Conservation (phyloP, 352 stramenopile species). For the Phytopythium mirpurense region DNA sequence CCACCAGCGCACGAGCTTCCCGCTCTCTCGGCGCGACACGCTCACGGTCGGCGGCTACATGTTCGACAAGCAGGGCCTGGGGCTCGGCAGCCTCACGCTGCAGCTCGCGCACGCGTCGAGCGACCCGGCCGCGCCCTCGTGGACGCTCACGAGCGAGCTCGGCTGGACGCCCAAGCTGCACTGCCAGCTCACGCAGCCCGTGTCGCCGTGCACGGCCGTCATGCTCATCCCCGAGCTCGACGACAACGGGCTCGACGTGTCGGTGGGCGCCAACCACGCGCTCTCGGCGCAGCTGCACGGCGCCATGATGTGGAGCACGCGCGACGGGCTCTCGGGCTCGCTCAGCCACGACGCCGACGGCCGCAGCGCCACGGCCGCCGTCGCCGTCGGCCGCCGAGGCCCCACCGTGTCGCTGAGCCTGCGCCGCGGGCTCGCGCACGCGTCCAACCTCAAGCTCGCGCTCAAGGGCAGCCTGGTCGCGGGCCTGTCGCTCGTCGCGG, state of each 20-base stretch:
- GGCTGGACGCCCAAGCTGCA: conserved; percentile 76
- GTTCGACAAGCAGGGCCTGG: conserved; percentile 72
- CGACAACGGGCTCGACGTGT: conserved; percentile 66
- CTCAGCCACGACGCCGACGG: conserved; percentile 39
- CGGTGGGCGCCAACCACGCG: conserved; percentile 62
- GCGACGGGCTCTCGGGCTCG: conserved; percentile 68
- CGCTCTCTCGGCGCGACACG: conserved; percentile 44
- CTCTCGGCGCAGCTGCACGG: conserved; percentile 57
- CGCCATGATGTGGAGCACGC: conserved; percentile 78
- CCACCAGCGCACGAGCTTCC: conserved; percentile 68
- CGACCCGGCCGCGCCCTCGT: conserved; percentile 56
- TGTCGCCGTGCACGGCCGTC: conserved; percentile 64
- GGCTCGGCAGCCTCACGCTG: conserved; percentile 66
- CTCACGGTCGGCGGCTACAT: conserved; percentile 77
- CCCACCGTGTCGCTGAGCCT: conserved; percentile 60
- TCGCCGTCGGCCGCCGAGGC: conserved; percentile 38
- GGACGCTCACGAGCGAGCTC: conserved; percentile 60
- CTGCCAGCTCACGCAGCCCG: conserved; percentile 65
- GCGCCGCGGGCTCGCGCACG: conserved; percentile 29
- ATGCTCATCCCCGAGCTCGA: conserved; percentile 74
- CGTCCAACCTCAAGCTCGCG: conserved; percentile 45
- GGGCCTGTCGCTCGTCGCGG: conserved; percentile 42
- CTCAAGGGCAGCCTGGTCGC: conserved; percentile 40
- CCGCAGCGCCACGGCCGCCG: conserved; percentile 32
- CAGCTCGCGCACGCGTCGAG: conserved; percentile 58